Evolutionary conservation across 2,329 filamentous ascomycete species (phyloP), one percentile per base, ranked within the genome.

Genomic region (Amauroascus verrucosus): DNA sequence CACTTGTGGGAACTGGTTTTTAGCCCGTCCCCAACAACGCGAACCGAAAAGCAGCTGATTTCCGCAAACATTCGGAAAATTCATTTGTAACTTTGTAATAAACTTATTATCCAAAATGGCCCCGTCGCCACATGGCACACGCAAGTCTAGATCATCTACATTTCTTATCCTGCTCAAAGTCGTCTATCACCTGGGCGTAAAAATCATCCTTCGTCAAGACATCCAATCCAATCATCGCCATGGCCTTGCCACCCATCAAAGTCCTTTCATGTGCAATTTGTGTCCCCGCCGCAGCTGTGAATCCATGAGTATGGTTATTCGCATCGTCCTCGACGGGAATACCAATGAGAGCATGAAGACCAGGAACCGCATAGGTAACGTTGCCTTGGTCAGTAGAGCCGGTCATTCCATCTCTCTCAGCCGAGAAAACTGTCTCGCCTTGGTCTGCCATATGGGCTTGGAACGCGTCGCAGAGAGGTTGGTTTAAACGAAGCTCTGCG

Each of bases 321-420:
- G 45, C 44, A 9, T 24, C 67, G 33, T 66, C 65, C 1, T 65
- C 59, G 2, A 68, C 64, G 1, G 70, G 65, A 32, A 77, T 72
- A 4, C 62, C 63, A 54, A 76, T 75, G 1, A 65, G 67, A 6
- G 70, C 71, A 58, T 76, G 73, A 53, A 76, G 73, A 37, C 65
- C 65, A 3, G 73, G 74, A 9, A 73, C 62, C 2, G 63, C 57
- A 41, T 74, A 68, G 1, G 68, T 67, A 3, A 53, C 38, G 22
- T 56, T 56, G 37, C 49, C 45, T 22, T 53, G 54, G 26, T 53
- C 49, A 7, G 54, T 53, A 6, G 54, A 55, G 13, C 41, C 53
- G 4, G 18, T 46, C 47, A 55, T 22, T 2, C 16, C 18, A n/a
- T 50, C 30, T 14, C 18, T 26, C 28, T 48, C 49, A 2, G 45